These are phyloP conservation scores for Colletotrichum sojae DNA, from an alignment of 2,329 filamentous ascomycete genomes.

Conservation along the genomic window DNA sequence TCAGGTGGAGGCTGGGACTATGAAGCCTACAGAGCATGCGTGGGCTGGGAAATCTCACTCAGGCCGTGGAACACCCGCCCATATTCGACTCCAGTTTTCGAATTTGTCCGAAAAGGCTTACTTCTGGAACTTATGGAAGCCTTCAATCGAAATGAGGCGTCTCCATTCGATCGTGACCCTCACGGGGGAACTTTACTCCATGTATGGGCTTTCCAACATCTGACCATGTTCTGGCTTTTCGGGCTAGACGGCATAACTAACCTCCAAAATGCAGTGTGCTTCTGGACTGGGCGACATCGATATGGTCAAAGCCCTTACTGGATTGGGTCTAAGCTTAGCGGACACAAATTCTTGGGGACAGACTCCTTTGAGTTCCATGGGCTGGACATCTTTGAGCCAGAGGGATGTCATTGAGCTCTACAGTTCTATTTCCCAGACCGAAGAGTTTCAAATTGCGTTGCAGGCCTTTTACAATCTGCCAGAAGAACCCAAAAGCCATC, in stretches of 20 bases:
- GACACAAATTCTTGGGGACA: accelerated
- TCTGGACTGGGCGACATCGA: not conserved
- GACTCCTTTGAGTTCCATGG: accelerated
- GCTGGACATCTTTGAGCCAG: not conserved
- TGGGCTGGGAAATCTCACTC: slow-evolving; percentile 10
- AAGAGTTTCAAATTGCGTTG: too few relatives aligned
- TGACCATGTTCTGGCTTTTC: too few relatives aligned
- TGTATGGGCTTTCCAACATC: too few relatives aligned
- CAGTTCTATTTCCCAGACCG: too few relatives aligned
- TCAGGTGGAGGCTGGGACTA: slow-evolving; percentile 6
- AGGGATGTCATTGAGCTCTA: not conserved
- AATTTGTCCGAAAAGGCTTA: accelerated
- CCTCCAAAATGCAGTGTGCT: not conserved
- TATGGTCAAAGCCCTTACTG: not conserved
- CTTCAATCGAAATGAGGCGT: too few relatives aligned
- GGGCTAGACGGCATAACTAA: too few relatives aligned
- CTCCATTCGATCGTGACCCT: too few relatives aligned
- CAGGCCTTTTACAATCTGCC: too few relatives aligned
- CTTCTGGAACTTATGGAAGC: not conserved
- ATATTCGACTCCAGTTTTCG: accelerated
- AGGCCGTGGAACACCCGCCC: not conserved
- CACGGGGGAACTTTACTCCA: too few relatives aligned
- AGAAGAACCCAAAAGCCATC: too few relatives aligned
- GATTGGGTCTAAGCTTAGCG: not conserved
- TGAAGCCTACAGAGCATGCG: not conserved